phyloP scores from a whole-genome alignment of 1,139 yeast species.

The Hemisphaericaspora subhashii region DNA sequence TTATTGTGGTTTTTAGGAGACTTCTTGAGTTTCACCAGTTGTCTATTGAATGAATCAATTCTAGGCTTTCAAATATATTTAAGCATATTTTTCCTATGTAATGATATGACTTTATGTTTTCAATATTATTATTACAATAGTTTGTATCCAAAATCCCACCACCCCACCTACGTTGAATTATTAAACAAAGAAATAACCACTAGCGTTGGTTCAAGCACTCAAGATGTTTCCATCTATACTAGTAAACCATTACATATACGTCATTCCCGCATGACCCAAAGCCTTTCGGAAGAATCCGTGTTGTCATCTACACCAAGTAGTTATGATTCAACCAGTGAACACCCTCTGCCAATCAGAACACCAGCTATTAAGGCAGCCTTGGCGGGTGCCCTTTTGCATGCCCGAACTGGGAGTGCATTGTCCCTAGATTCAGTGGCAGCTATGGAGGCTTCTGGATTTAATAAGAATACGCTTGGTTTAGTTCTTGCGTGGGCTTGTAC shows the following conservation, averaged over 20 bases:
- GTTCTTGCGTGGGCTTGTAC: slow-evolving; percentile 84
- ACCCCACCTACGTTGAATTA: not conserved
- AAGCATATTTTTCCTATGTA: slow-evolving; percentile 71
- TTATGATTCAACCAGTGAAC: slow-evolving; percentile 26
- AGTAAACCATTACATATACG: slow-evolving; percentile 17
- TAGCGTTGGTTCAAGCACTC: not conserved
- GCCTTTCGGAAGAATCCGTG: slow-evolving; percentile 11
- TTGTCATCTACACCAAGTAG: slow-evolving; percentile 22
- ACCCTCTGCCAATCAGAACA: no score
- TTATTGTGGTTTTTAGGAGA: slow-evolving; percentile 86
- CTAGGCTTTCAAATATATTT: slow-evolving; percentile 74
- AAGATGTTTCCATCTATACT: slow-evolving; percentile 12
- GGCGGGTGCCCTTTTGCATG: slow-evolving; percentile 24
- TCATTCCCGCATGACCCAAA: slow-evolving; percentile 8
- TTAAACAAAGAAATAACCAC: not conserved
- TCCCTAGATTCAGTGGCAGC: slow-evolving; percentile 14
- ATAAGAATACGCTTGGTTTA: slow-evolving; percentile 41
- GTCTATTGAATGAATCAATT: slow-evolving; percentile 69
- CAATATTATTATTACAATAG: slow-evolving; percentile 75
- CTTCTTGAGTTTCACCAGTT: slow-evolving; percentile 74
- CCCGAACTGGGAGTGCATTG: slow-evolving; percentile 24
- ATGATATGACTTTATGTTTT: slow-evolving; percentile 67
- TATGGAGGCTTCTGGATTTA: not conserved
- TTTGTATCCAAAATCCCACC: slow-evolving; percentile 29
- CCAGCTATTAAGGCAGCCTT: slow-evolving; percentile 16